Evolutionary conservation across 805 yeast species (phyloP).

Genomic region (Candida broadrunensis): DNA sequence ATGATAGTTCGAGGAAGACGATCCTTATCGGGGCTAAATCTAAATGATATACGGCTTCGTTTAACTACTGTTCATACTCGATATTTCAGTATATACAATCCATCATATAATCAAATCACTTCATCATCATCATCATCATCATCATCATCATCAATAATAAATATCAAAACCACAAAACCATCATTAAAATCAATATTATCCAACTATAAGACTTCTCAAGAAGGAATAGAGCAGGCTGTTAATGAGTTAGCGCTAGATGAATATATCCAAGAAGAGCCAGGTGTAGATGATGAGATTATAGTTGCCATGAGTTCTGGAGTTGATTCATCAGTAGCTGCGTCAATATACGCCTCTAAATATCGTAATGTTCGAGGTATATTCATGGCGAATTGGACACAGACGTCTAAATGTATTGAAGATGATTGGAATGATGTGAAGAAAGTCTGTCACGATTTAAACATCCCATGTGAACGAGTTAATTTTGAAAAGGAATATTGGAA

Average conservation of each 20-base stretch:
- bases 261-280: slow-evolving; percentile 45
- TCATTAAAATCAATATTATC: neutral
- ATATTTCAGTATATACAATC: no score
- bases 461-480: slow-evolving; percentile 73
- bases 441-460: slow-evolving; percentile 57
- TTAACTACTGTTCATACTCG: no score
- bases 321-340: slow-evolving; percentile 88
- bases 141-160: neutral
- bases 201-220: neutral
- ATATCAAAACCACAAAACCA: neutral
- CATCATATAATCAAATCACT: no score
- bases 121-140: neutral
- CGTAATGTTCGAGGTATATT: slow-evolving; percentile 74
- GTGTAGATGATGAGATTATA: slow-evolving; percentile 54
- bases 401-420: slow-evolving; percentile 69
- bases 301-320: slow-evolving; percentile 98
- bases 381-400: slow-evolving; percentile 88
- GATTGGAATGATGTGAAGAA: slow-evolving; percentile 85
- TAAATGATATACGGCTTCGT: no score
- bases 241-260: slow-evolving; percentile 1
- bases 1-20: no score
- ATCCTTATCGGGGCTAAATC: no score
- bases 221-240: neutral
- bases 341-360: slow-evolving; percentile 52
- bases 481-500: slow-evolving; percentile 93